Evolutionary conservation across 2,329 filamentous ascomycete species (phyloP).

Genomic region (Aspergillus hortae): DNA sequence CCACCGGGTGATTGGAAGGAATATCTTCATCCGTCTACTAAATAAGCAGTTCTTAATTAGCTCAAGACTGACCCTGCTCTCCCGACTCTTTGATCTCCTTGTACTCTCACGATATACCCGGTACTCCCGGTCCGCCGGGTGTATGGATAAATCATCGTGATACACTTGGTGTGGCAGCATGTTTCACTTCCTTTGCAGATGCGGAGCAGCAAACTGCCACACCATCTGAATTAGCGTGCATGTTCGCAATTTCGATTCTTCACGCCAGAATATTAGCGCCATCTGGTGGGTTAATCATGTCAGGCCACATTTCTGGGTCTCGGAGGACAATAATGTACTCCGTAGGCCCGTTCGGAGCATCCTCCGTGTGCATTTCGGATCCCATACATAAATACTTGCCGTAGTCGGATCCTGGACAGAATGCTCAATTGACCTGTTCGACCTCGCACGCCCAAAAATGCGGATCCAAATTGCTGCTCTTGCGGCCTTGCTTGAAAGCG

Average conservation of each 20-base stretch:
- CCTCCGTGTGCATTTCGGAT: neutral
- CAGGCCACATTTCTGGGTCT: neutral
- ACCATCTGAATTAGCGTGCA: no score
- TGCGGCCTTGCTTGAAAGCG: constrained; percentile 5
- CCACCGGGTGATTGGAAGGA: constrained; percentile 2
- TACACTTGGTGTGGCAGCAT: neutral
- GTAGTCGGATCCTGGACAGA: neutral
- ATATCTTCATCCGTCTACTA: neutral
- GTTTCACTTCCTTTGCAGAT: neutral
- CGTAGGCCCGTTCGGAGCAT: neutral
- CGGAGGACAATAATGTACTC: no score
- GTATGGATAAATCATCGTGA: neutral
- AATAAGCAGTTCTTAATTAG: neutral
- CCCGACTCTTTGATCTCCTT: neutral
- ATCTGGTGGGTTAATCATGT: no score
- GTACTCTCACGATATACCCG: neutral
- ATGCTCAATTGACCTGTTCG: neutral
- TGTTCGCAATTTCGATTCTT: no score
- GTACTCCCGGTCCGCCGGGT: neutral
- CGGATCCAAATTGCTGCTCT: constrained; percentile 9
- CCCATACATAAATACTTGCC: neutral
- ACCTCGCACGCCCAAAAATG: constrained; percentile 5
- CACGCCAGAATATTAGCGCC: no score
- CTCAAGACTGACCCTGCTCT: no score
- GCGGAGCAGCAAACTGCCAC: neutral